Evolutionary conservation across 2,329 filamentous ascomycete species (phyloP), one percentile per base, ranked within the genome.

Genomic region (Gliomastix tumulicola): DNA sequence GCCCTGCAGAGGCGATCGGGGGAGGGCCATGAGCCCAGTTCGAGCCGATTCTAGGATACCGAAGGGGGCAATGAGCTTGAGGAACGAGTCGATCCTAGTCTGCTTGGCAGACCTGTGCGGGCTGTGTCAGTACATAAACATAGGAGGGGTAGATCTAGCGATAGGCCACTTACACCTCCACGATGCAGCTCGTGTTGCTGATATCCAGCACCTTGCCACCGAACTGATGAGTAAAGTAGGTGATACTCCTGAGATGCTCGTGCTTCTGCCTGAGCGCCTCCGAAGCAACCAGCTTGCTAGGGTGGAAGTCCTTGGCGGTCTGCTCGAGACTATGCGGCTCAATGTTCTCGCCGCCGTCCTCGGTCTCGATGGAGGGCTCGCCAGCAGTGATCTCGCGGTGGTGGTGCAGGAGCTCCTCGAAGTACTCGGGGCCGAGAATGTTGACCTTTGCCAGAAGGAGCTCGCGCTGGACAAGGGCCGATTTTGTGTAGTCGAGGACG

Each of bases 121-220:
- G 25, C n/a, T 17, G 36, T 37, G 45, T 62, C 27, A 58, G 51
- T 38, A 34, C n/a, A n/a, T n/a, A n/a, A n/a, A n/a, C n/a, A n/a
- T n/a, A n/a, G n/a, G n/a, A n/a, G n/a, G n/a, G n/a, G n/a, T n/a
- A n/a, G n/a, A n/a, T n/a, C n/a, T n/a, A n/a, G n/a, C n/a, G n/a
- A n/a, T 16, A 3, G 18, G 17, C 11, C 21, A 76, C 84, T 75
- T 76, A 90, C 86, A 98, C 64, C 65, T 98, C 92, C 41, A 98
- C 89, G 60, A 97, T 97, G 66, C 92, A 97, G 68, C 94, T 97
- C 65, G 87, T 96, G 36, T 87, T 96, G 71, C 88, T 95, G 52
- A 98, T 97, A 62, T 98, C 92, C 51, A 98, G 65, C 19, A 98
- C 86, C 69, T 98, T 98, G 46, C 92, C 92, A 39, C 89, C 89